Evolutionary conservation across 1,284 basidiomycete species (phyloP).

Genomic region (Schizophyllum amplum): DNA sequence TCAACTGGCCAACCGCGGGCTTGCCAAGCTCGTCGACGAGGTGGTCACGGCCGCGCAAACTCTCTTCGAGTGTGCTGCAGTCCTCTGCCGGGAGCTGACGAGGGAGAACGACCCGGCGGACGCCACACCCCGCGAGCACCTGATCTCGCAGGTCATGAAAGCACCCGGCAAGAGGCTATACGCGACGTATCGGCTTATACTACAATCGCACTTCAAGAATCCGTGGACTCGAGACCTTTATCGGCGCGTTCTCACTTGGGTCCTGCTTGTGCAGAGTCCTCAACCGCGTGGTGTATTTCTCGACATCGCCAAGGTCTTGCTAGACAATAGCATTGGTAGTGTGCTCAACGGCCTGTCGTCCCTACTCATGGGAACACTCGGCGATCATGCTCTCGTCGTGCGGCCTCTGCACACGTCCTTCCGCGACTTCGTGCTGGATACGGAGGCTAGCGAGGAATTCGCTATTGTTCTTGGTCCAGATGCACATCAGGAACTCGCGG

Average conservation of each 20-base stretch:
- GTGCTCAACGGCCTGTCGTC: not conserved
- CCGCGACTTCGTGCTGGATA: not conserved
- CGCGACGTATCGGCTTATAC: not conserved
- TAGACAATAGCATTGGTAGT: not conserved
- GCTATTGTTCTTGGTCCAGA: not conserved
- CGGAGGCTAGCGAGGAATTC: not conserved
- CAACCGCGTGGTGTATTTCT: not conserved
- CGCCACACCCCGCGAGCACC: not conserved
- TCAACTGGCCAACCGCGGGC: too few relatives aligned
- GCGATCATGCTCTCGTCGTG: not conserved
- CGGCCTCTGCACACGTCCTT: not conserved
- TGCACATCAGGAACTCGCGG: not conserved
- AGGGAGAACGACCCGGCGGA: not conserved
- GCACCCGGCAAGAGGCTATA: not conserved
- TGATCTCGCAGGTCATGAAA: not conserved
- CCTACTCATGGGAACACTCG: not conserved
- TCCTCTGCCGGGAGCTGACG: not conserved
- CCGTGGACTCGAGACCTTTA: not conserved
- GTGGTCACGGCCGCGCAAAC: not conserved
- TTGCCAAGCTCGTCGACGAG: too few relatives aligned
- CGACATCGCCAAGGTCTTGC: not conserved
- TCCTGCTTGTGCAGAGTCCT: not conserved
- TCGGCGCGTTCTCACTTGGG: not conserved
- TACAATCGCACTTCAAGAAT: not conserved
- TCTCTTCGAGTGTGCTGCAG: not conserved